Conservation (phyloP, 1,284 basidiomycete species). For the Malassezia globosa region DNA sequence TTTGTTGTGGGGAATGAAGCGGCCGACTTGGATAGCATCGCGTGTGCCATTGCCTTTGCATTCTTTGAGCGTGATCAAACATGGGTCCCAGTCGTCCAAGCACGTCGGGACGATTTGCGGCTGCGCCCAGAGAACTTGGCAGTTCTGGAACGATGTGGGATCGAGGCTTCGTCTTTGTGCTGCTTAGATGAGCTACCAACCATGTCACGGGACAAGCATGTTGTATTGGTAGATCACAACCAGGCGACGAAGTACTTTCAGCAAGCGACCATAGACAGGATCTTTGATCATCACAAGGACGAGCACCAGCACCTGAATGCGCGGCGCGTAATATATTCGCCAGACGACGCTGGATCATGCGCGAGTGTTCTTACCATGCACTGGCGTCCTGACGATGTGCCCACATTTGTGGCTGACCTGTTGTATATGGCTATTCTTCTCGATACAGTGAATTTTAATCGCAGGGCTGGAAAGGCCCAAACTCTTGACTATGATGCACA, state of each 20-base stretch:
- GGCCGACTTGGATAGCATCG: constrained; percentile 25
- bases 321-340: constrained; percentile 10
- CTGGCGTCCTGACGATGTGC: constrained; percentile 1
- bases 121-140: constrained; percentile 76
- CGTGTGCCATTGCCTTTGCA: constrained; percentile 20
- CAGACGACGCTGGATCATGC: constrained; percentile 15
- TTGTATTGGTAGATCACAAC: constrained; percentile 72
- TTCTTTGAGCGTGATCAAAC: constrained; percentile 14
- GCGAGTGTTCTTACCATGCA: constrained; percentile 19
- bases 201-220: constrained; percentile 53
- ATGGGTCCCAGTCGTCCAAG: constrained; percentile 62
- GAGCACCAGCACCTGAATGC: constrained; percentile 56
- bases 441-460: constrained; percentile 27
- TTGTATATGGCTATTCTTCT: constrained; percentile 46
- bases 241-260: constrained; percentile 2
- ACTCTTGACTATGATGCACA: constrained; percentile 56
- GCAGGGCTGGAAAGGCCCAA: constrained; percentile 60
- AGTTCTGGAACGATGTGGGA: constrained; percentile 3
- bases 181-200: constrained; percentile 22
- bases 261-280: constrained; percentile 54
- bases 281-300: constrained; percentile 85
- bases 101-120: constrained; percentile 57
- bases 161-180: constrained; percentile 48
- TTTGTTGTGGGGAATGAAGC: constrained; percentile 26
- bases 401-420: constrained; percentile 15